These are phyloP conservation scores for Starmera amethionina DNA, from an alignment of 805 yeast species.

Conservation along the genomic window DNA sequence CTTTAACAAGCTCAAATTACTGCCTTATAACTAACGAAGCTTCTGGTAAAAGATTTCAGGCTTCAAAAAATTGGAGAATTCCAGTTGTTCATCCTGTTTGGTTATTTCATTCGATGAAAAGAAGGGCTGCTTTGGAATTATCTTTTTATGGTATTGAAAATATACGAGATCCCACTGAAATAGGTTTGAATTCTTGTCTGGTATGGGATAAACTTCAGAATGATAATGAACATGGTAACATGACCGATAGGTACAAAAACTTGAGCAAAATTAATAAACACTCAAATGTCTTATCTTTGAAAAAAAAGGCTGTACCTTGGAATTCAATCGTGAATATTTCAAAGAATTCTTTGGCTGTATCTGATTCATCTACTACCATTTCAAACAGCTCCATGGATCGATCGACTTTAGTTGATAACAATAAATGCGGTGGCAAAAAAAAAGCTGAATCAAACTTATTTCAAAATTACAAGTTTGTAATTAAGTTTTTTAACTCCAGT, in stretches of 20 bases:
- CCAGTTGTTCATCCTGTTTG: conserved; percentile 32
- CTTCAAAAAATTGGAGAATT: conserved; percentile 32
- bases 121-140: conserved; percentile 27
- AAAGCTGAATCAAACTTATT: conserved; percentile 24
- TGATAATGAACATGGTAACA: conserved; percentile 8
- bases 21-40: conserved; percentile 41
- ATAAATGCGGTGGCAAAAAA: not conserved
- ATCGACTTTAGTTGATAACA: too few relatives aligned
- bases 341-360: too few relatives aligned
- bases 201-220: conserved; percentile 16
- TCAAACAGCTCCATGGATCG: too few relatives aligned
- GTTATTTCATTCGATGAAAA: conserved; percentile 27
- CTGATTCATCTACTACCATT: too few relatives aligned
- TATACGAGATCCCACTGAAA: conserved; percentile 7
- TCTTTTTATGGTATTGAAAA: conserved; percentile 19
- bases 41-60: conserved; percentile 41
- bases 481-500: conserved; percentile 29
- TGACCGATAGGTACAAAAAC: conserved; percentile 6
- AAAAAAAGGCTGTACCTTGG: conserved; percentile 24
- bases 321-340: conserved; percentile 22
- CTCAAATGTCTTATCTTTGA: too few relatives aligned
- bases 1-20: conserved; percentile 34
- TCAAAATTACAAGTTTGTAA: conserved; percentile 29
- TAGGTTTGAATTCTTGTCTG: conserved; percentile 22
- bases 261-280: conserved; percentile 3